Conservation (phyloP, 2,329 filamentous ascomycete species). For the Fusarium albidum region DNA sequence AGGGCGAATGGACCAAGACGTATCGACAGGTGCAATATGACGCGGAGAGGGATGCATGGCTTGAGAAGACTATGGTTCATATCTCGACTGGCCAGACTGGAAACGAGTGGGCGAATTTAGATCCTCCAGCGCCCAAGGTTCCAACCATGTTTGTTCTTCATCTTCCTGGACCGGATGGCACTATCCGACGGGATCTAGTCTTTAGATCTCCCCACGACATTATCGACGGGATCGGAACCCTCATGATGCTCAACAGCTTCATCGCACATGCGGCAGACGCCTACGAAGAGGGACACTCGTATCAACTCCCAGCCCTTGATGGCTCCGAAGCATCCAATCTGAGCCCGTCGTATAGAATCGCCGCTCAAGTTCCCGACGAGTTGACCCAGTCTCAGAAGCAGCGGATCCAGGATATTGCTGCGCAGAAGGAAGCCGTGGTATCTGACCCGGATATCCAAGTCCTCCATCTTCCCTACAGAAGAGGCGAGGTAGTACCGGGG, state of each 20-base stretch:
- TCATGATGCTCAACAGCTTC: slow-evolving; percentile 46
- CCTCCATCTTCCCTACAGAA: slow-evolving; percentile 31
- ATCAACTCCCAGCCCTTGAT: slow-evolving; percentile 25
- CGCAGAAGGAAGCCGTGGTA: slow-evolving; percentile 9
- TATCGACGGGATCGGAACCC: slow-evolving; percentile 51
- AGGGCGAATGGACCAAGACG: slow-evolving; percentile 39
- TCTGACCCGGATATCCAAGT: not conserved
- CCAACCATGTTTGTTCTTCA: slow-evolving; percentile 46
- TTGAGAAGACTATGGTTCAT: slow-evolving; percentile 42
- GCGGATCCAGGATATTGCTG: not conserved
- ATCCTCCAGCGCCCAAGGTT: slow-evolving; percentile 43
- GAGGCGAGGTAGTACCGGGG: slow-evolving; percentile 25
- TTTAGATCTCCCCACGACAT: slow-evolving; percentile 50
- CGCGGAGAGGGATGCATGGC: slow-evolving; percentile 35
- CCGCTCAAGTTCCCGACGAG: fast-evolving
- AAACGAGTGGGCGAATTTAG: slow-evolving; percentile 45
- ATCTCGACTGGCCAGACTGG: slow-evolving; percentile 39
- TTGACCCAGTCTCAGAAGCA: not conserved
- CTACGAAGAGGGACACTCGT: slow-evolving; percentile 21
- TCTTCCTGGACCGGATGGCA: not conserved
- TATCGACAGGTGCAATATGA: slow-evolving; percentile 20
- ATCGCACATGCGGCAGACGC: slow-evolving; percentile 36
- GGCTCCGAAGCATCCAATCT: slow-evolving; percentile 25
- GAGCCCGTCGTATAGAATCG: slow-evolving; percentile 22
- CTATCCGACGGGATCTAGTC: slow-evolving; percentile 42